phyloP scores from a whole-genome alignment of 2,329 filamentous ascomycete species.

The Trichoderma oligosporum region DNA sequence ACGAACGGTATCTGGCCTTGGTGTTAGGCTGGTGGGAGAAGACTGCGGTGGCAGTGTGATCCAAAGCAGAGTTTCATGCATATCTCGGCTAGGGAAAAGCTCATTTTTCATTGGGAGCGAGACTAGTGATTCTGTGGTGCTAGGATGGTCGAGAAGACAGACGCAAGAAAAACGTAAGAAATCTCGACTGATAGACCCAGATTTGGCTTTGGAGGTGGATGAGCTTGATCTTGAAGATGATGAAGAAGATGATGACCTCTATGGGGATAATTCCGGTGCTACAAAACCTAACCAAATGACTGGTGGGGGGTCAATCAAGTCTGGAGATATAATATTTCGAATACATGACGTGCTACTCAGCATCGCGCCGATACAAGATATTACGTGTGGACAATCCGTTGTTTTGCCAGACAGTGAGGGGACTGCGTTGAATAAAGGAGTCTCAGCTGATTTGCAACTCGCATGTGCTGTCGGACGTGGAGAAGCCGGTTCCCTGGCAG shows the following conservation, averaged over 20 bases:
- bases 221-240: constrained; percentile 56
- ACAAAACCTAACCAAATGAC: constrained; percentile 48
- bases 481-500: constrained; percentile 65
- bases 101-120: constrained; percentile 83
- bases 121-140: constrained; percentile 71
- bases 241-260: constrained; percentile 59
- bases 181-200: constrained; percentile 54
- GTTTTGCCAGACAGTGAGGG: constrained; percentile 44
- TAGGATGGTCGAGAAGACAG: constrained; percentile 73
- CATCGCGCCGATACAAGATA: constrained; percentile 73
- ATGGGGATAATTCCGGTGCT: constrained; percentile 60
- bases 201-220: constrained; percentile 47
- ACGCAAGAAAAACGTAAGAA: constrained; percentile 62
- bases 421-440: constrained; percentile 41
- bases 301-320: constrained; percentile 41
- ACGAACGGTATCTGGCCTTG: constrained; percentile 81
- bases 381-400: constrained; percentile 62
- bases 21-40: constrained; percentile 60
- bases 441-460: constrained; percentile 55
- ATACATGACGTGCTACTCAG: constrained; percentile 74
- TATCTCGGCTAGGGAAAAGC: constrained; percentile 63
- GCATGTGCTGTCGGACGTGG: constrained; percentile 61
- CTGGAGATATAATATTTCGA: constrained; percentile 67
- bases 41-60: constrained; percentile 63
- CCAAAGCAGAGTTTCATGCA: constrained; percentile 61